Conservation (phyloP, 2,329 filamentous ascomycete species). For the Aspergillus udagawae region DNA sequence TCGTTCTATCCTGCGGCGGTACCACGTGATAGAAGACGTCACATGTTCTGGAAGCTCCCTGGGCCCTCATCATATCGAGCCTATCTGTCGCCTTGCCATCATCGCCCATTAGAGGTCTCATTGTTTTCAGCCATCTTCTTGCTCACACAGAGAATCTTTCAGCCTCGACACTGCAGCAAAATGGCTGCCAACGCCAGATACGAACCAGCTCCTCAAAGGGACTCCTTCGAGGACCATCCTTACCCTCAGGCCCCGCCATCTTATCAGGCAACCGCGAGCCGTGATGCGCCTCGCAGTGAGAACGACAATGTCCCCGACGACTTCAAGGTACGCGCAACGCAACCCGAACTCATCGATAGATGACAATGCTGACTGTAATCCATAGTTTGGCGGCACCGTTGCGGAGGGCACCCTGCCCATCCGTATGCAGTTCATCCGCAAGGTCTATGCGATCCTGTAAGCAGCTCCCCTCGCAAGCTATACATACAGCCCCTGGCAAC, state of each 20-base stretch:
- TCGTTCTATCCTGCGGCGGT: background rate
- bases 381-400: conserved; percentile 83
- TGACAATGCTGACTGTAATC: conserved; percentile 10
- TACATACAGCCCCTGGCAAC: background rate
- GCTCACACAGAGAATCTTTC: background rate
- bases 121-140: background rate
- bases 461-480: conserved; percentile 19
- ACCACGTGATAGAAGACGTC: conserved; percentile 6
- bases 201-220: conserved; percentile 74
- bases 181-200: conserved; percentile 82
- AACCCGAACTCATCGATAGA: background rate
- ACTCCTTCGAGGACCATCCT: conserved; percentile 69
- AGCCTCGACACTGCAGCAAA: background rate
- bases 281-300: conserved; percentile 66
- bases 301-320: conserved; percentile 93
- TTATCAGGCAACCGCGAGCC: conserved; percentile 63
- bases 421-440: conserved; percentile 92
- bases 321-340: conserved; percentile 68
- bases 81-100: background rate
- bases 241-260: conserved; percentile 79
- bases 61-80: background rate
- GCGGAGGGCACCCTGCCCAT: conserved; percentile 93
- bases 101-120: background rate
- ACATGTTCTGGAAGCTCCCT: conserved; percentile 3
- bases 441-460: conserved; percentile 92